phyloP scores from a whole-genome alignment of 495 filamentous ascomycete genomes.

The Chaetomium cochliodes region DNA sequence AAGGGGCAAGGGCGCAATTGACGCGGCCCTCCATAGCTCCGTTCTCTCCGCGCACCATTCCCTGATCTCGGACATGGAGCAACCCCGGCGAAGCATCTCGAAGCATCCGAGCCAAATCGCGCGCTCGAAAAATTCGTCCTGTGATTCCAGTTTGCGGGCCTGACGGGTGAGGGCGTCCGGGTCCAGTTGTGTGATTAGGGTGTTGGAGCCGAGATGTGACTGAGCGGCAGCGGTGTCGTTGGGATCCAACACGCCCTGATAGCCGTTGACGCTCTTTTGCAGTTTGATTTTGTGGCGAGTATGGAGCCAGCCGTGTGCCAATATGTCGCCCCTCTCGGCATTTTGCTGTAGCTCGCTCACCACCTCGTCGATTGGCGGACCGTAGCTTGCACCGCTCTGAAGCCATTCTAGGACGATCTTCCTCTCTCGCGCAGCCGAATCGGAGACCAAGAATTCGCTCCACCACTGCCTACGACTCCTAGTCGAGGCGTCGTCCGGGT shows the following conservation, averaged over 20 bases:
- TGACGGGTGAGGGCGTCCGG: slow-evolving; percentile 86
- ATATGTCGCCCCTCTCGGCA: slow-evolving; percentile 61
- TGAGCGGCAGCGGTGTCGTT: slow-evolving; percentile 54
- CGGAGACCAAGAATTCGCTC: slow-evolving; percentile 50
- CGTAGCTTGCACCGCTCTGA: slow-evolving; percentile 64
- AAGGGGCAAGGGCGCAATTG: slow-evolving; percentile 57
- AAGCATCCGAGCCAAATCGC: slow-evolving; percentile 86
- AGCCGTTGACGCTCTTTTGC: slow-evolving; percentile 71
- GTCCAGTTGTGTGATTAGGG: slow-evolving; percentile 85
- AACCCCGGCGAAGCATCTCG: slow-evolving; percentile 81
- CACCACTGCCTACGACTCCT: slow-evolving; percentile 41
- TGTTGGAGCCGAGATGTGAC: slow-evolving; percentile 57
- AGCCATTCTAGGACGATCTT: slow-evolving; percentile 80
- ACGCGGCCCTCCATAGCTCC: slow-evolving; percentile 81
- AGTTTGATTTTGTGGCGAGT: slow-evolving; percentile 87
- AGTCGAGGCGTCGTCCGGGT: slow-evolving; percentile 29
- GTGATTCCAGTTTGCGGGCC: slow-evolving; percentile 64
- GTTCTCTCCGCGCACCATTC: slow-evolving; percentile 77
- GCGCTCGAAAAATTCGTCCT: slow-evolving; percentile 81
- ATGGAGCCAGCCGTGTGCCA: slow-evolving; percentile 86
- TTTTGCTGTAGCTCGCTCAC: slow-evolving; percentile 70
- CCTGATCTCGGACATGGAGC: slow-evolving; percentile 64
- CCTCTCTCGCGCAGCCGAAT: slow-evolving; percentile 61
- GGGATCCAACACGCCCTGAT: slow-evolving; percentile 63
- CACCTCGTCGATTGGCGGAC: slow-evolving; percentile 69